These are phyloP conservation scores for Solanum appendiculatum DNA, from an alignment of 257 asterid species.

Conservation along the genomic window DNA sequence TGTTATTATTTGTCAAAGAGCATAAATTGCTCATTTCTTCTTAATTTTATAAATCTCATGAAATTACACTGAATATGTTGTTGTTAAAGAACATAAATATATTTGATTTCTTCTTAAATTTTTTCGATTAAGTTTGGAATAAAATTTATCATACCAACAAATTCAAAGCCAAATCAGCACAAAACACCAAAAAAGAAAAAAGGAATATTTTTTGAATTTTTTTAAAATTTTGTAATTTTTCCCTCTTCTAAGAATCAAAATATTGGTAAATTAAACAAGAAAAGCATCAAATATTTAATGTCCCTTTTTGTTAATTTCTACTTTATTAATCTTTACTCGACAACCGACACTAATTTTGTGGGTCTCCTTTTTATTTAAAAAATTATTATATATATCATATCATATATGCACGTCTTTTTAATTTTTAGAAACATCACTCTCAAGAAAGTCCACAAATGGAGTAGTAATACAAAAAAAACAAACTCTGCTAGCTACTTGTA, in stretches of 20 bases:
- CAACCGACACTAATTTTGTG: slow-evolving; percentile 3
- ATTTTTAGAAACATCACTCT: not conserved
- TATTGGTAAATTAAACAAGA: not conserved
- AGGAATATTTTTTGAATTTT: not conserved
- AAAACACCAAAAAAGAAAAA: not conserved
- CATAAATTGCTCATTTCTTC: not conserved
- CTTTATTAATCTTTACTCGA: not conserved
- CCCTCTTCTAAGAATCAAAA: not conserved
- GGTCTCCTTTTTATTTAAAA: not conserved
- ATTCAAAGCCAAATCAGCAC: not conserved
- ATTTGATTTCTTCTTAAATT: not conserved
- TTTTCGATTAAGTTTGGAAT: not conserved
- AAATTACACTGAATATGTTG: no score
- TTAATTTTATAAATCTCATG: no score
- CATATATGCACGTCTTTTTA: not conserved
- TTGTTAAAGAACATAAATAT: not conserved
- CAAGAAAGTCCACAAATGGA: not conserved
- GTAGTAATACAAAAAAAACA: not conserved
- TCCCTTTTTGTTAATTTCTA: not conserved
- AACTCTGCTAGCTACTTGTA: not conserved
- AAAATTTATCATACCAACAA: not conserved
- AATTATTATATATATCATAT: not conserved
- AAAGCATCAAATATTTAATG: not conserved
- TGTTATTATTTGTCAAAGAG: no score
- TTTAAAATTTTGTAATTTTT: not conserved